Evolutionary conservation across 495 filamentous ascomycete species (phyloP), one percentile per base, ranked within the genome.

Genomic region (Lepraria neglecta): DNA sequence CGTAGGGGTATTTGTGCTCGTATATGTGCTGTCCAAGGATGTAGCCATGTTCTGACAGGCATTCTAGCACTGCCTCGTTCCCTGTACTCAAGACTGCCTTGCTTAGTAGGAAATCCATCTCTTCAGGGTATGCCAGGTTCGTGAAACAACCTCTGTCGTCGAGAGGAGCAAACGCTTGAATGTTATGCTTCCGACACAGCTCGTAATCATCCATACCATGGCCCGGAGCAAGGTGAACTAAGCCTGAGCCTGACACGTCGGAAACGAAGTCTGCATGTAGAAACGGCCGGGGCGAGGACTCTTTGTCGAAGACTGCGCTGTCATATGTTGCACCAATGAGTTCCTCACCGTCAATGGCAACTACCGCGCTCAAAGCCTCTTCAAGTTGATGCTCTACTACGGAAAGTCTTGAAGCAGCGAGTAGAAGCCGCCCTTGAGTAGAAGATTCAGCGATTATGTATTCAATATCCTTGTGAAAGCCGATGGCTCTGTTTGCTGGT

Each of bases 201-300:
- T 91, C 82, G 65, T 97, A 99, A 72, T 99, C 94, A 40, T 99
- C 94, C 77, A 95, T 91, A 43, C 94, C 94, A 68, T 97, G 95
- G 1, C 95, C 94, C 24, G 94, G 92, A 11, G 94, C 94, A 54
- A 89, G 81, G 74, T 99, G 94, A 45, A 97, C 95, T 28, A 99
- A 77, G 17, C 94, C 94, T 50, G 94, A 89, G 21, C 94, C 94
- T 30, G 92, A 95, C 40, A 86, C 83, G 0, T 85, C 83, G 7
- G 90, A 87, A 17, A 97, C 95, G 73, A 96, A 97, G 60, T 87
- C 79, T 5, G 89, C 95, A 56, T 85, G 79, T 53, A 97, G 80
- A 17, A 97, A 75, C 1, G 84, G 85, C 60, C 90, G 88, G 3
- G 78, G 67, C 21, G 74, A 68, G 47, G 81, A 72, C 27, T 72